Percentiles rank a stretch among this genome's conserved stretches.
Conservation (phyloP, 1,284 basidiomycete genomes). For the Cutaneotrichosporon sp. region DNA sequence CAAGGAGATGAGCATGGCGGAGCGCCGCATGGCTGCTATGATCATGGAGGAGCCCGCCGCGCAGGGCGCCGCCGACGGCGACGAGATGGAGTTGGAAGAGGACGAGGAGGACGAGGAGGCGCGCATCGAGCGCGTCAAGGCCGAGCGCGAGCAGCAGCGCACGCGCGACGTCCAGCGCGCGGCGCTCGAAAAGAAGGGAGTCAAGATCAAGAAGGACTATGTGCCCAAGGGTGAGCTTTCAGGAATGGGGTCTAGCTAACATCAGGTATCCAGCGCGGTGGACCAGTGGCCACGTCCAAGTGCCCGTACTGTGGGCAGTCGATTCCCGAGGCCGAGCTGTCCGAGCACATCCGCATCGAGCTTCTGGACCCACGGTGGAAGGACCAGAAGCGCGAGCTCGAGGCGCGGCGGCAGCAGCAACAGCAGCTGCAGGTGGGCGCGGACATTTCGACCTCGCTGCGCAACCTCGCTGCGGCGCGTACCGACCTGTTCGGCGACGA, state of each 20-base stretch:
- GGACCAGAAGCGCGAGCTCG: constrained; percentile 82
- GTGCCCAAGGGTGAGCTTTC: constrained; percentile 77
- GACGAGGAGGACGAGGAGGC: constrained; percentile 61
- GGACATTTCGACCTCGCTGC: constrained; percentile 87
- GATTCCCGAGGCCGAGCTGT: constrained; percentile 89
- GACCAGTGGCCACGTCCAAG: constrained; percentile 71
- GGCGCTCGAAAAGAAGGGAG: constrained; percentile 73
- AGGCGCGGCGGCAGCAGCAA: constrained; percentile 84
- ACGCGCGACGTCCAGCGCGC: constrained; percentile 76
- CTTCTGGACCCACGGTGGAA: constrained; percentile 97
- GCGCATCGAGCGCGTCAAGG: constrained; percentile 65
- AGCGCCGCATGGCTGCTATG: constrained; percentile 98
- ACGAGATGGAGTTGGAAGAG: constrained; percentile 60
- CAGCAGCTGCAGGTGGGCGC: constrained; percentile 78
- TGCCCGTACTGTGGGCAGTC: constrained; percentile 93
- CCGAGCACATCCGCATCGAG: constrained; percentile 98
- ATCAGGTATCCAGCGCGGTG: constrained; percentile 63
- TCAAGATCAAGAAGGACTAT: constrained; percentile 98
- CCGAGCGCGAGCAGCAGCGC: constrained; percentile 71
- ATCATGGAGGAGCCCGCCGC: constrained; percentile 91
- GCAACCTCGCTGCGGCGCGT: constrained; percentile 84
- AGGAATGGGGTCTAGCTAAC: constrained; percentile 3
- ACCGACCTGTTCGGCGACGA: constrained; percentile 92
- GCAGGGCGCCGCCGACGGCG: constrained; percentile 57
- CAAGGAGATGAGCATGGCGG: constrained; percentile 92